A percentile compares a stretch with the other conserved stretches of the same genome.
Conservation (phyloP, 306 rosid genomes). For the Gastrolobium villosum region DNA sequence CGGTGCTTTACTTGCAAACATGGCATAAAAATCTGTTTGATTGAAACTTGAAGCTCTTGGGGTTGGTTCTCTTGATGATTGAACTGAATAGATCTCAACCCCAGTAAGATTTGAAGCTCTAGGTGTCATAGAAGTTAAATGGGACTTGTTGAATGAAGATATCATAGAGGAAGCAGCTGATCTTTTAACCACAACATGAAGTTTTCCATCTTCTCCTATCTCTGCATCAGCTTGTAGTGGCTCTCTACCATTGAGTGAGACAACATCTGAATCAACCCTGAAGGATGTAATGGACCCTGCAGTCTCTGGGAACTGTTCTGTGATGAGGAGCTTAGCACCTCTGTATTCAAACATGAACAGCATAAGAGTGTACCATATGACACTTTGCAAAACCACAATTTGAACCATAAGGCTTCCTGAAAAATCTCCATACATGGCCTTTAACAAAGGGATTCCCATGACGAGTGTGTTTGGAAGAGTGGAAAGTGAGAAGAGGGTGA, state of each 20-base stretch:
- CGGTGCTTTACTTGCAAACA: constrained; percentile 87
- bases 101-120: constrained; percentile 87
- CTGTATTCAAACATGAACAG: constrained; percentile 84
- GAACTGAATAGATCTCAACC: constrained; percentile 87
- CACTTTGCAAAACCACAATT: constrained; percentile 82
- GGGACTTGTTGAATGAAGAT: constrained; percentile 80
- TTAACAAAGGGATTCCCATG: constrained; percentile 85
- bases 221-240: constrained; percentile 75
- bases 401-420: constrained; percentile 84
- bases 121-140: constrained; percentile 76
- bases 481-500: constrained; percentile 88
- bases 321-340: constrained; percentile 79
- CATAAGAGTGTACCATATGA: constrained; percentile 89
- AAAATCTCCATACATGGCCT: constrained; percentile 86
- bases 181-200: constrained; percentile 76
- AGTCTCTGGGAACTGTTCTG: constrained; percentile 85
- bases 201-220: constrained; percentile 87
- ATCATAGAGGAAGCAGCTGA: constrained; percentile 73
- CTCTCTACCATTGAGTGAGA: constrained; percentile 81
- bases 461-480: constrained; percentile 91
- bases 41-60: constrained; percentile 89
- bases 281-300: constrained; percentile 86
- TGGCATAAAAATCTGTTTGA: constrained; percentile 82
- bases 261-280: constrained; percentile 79
- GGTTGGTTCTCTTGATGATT: constrained; percentile 85